Evolutionary conservation across 129 eudicot species (phyloP).

Genomic region (Saussurea involucrata): DNA sequence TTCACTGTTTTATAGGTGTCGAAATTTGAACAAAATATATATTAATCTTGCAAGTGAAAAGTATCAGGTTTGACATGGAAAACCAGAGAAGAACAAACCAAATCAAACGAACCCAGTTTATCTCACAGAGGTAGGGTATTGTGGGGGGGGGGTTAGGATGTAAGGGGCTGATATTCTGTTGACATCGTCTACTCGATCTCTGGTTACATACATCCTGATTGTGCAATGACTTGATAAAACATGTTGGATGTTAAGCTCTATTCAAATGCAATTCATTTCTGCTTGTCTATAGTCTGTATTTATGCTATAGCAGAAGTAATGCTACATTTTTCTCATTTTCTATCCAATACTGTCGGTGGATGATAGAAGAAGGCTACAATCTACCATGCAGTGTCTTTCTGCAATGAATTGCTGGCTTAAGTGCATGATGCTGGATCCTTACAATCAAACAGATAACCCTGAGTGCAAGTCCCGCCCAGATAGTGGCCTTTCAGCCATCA

Average conservation of each 20-base stretch:
- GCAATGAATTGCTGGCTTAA: conserved; percentile 98
- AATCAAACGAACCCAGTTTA: not conserved
- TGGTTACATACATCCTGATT: not conserved
- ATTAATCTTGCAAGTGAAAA: not conserved
- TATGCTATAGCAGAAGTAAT: conserved; percentile 23
- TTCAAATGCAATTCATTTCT: not conserved
- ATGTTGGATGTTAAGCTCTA: not conserved
- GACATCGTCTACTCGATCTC: not conserved
- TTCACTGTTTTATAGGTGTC: not conserved
- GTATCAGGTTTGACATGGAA: not conserved
- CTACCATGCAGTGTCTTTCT: conserved; percentile 80
- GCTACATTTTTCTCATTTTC: conserved; percentile 23
- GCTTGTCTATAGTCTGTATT: not conserved
- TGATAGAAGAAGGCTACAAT: conserved; percentile 40
- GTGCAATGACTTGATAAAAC: not conserved
- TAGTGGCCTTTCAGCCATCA: conserved; percentile 96
- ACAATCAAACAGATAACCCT: conserved; percentile 93
- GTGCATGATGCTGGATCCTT: conserved; percentile 86
- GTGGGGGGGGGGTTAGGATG: not conserved
- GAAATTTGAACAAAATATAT: not conserved
- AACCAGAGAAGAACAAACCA: not conserved
- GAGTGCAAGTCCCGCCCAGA: conserved; percentile 94
- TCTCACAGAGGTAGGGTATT: not conserved
- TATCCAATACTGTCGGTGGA: conserved; percentile 35
- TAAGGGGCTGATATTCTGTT: not conserved